Evolutionary conservation across 768 basidiomycete species (phyloP), one percentile per base, ranked within the genome.

Genomic region (Lentinula lateritia): DNA sequence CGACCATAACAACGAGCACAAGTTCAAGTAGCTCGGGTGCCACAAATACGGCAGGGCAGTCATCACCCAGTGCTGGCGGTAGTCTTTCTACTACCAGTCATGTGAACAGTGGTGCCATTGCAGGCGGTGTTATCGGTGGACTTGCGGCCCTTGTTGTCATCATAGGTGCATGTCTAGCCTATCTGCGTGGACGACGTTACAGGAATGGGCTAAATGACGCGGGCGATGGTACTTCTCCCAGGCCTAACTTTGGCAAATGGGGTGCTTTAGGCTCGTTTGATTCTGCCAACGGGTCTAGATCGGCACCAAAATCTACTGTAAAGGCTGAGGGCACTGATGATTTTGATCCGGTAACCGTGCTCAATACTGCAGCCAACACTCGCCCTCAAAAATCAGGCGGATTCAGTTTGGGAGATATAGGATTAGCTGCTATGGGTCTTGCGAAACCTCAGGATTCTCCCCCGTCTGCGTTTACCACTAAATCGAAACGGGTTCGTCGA

Each of bases 181-280:
- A 35, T 18, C 41, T 28, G 32, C 56, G 35, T 42, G 45, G 20
- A 45, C 58, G 58, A 32, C 32, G 45, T n/a, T n/a, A 32, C 9
- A 50, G 15, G 23, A 59, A 9, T 15, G 58, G 28, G 16, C 9
- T 34, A 7, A 15, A 46, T 48, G 46, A 9, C 20, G 8, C 53
- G 12, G 53, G 15, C 28, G 18, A 34, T n/a, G 58, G 45, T 38
- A 6, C 9, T 23, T 58, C 46, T 28, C 34, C 48, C 45, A 50
- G 16, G 20, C 48, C 45, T 38, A 59, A 34, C 35, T 48, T 59
- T 16, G 58, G 58, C 7, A 59, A 59, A 50, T 59, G 58, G 58
- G 58, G 58, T 13, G 58, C 58, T 10, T 34, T 59, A 32, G 58
- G 58, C 46, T 59, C 58, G 36, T 59, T 59, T 18, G 58, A 59